Percentiles rank a stretch among this genome's conserved stretches.
Conservation (phyloP, 1,284 basidiomycete genomes). For the Phellopilus nigrolimitatus region DNA sequence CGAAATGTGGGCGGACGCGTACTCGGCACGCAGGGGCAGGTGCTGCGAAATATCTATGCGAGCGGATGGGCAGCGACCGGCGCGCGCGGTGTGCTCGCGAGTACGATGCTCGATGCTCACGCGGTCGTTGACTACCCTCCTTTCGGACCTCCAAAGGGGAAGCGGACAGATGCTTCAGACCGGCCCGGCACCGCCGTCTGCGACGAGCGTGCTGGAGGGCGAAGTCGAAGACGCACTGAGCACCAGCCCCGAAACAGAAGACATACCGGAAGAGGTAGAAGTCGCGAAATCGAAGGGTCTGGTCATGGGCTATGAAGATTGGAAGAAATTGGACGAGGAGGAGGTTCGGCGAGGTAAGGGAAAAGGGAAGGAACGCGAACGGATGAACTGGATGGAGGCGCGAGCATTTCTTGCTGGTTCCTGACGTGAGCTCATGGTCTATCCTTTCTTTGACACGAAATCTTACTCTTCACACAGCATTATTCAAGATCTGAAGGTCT, state of each 20-base stretch:
- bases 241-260: slow-evolving; percentile 38
- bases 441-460: no score
- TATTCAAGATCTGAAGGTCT: no score
- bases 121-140: slow-evolving; percentile 67
- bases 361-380: slow-evolving; percentile 71
- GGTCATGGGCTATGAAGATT: slow-evolving; percentile 61
- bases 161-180: slow-evolving; percentile 19
- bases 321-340: slow-evolving; percentile 64
- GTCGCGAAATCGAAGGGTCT: slow-evolving; percentile 44
- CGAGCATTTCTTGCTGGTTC: slow-evolving; percentile 34
- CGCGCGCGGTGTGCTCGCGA: slow-evolving; percentile 88
- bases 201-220: slow-evolving; percentile 25
- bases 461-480: no score
- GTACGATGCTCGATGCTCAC: slow-evolving; percentile 94
- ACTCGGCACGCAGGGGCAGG: slow-evolving; percentile 38
- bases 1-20: slow-evolving; percentile 51
- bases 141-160: slow-evolving; percentile 44
- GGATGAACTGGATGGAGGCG: slow-evolving; percentile 65
- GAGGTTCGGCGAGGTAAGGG: slow-evolving; percentile 56
- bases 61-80: slow-evolving; percentile 94
- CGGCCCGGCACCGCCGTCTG: slow-evolving; percentile 19
- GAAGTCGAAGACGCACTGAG: slow-evolving; percentile 32
- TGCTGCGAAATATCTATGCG: slow-evolving; percentile 72
- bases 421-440: neutral
- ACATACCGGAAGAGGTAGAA: slow-evolving; percentile 48